Conservation (phyloP, 2,329 filamentous ascomycete species). For the Phyllosticta capitalensis region DNA sequence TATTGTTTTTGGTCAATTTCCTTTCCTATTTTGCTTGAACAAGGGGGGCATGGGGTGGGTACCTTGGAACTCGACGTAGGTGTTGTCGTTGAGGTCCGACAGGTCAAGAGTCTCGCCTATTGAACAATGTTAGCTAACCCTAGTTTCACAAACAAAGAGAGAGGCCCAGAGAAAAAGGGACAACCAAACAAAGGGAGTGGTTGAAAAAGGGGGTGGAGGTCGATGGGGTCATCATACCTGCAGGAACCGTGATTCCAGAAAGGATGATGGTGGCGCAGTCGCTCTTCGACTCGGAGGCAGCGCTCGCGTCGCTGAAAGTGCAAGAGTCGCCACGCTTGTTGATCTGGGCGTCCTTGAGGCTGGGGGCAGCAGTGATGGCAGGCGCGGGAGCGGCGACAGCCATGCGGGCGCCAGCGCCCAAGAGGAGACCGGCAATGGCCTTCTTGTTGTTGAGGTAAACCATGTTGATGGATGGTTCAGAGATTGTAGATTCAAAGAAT, state of each 20-base stretch:
- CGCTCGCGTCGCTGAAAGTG: constrained; percentile 14
- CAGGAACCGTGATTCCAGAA: constrained; percentile 6
- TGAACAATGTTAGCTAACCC: too few relatives aligned
- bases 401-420: constrained; percentile 9
- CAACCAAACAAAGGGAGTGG: too few relatives aligned
- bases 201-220: too few relatives aligned
- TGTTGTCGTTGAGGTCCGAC: constrained; percentile 36
- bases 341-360: constrained; percentile 10
- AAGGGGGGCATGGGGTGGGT: too few relatives aligned
- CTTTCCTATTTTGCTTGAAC: too few relatives aligned
- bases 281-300: constrained; percentile 6
- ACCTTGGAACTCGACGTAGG: constrained; percentile 20
- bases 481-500: not conserved
- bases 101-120: constrained; percentile 43
- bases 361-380: constrained; percentile 12
- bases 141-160: too few relatives aligned
- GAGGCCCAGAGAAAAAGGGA: too few relatives aligned
- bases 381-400: constrained; percentile 3
- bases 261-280: constrained; percentile 12
- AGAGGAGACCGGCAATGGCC: constrained; percentile 5
- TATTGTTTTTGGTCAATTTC: too few relatives aligned
- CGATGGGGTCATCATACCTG: not conserved
- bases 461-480: not conserved
- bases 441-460: constrained; percentile 7
- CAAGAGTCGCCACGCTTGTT: constrained; percentile 15